Evolutionary conservation across 305 asterid genomes (phyloP).

Genomic region (Solanum aculeatissimum): DNA sequence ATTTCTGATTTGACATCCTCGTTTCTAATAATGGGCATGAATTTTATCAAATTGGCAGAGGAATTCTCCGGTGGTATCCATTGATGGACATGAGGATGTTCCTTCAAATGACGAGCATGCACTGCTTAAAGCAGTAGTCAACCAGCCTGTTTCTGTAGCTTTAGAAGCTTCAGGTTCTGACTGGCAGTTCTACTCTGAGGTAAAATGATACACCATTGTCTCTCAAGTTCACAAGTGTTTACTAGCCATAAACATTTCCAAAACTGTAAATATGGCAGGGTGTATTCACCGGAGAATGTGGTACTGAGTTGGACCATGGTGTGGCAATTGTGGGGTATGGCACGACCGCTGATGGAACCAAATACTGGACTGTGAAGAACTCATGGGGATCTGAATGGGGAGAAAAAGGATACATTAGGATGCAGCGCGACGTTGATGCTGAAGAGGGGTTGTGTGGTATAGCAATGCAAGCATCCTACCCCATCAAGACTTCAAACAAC

Average conservation of each 20-base stretch:
- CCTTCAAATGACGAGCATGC: conserved; percentile 60
- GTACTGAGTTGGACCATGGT: conserved; percentile 64
- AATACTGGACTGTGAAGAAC: conserved; percentile 71
- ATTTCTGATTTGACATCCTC: not conserved
- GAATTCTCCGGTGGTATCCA: conserved; percentile 38
- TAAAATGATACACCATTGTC: conserved; percentile 2
- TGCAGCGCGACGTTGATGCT: conserved; percentile 42
- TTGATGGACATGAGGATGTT: conserved; percentile 69
- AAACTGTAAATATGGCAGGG: conserved; percentile 30
- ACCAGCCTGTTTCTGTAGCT: conserved; percentile 82
- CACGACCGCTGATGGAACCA: conserved; percentile 61
- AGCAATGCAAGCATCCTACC: conserved; percentile 74
- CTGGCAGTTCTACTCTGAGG: conserved; percentile 90
- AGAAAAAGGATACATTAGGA: conserved; percentile 69
- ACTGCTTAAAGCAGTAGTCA: conserved; percentile 67
- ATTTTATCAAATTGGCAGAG: conserved; percentile 20
- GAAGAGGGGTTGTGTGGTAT: conserved; percentile 73
- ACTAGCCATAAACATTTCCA: not conserved
- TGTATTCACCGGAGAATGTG: conserved; percentile 53
- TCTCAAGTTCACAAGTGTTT: not conserved
- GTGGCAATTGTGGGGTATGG: conserved; percentile 82
- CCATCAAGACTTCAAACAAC: conserved; percentile 43
- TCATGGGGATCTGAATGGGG: conserved; percentile 93
- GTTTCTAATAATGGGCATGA: not conserved
- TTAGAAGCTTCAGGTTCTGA: conserved; percentile 67